Conservation (phyloP, 2,329 filamentous ascomycete species). For the Neopestalotiopsis rosae region DNA sequence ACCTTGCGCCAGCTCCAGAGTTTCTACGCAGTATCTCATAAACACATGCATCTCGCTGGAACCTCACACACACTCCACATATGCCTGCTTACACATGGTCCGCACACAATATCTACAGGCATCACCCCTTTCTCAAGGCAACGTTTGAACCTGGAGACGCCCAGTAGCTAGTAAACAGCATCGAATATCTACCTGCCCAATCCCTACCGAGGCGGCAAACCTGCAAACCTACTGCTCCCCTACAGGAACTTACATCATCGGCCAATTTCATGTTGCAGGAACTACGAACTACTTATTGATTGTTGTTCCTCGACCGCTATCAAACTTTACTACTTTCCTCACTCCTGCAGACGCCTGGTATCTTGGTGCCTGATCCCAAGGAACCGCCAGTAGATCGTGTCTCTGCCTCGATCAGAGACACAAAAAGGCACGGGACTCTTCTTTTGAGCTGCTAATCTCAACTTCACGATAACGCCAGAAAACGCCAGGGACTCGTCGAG, state of each 20-base stretch:
- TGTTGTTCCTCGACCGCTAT: background rate
- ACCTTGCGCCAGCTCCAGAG: too few relatives aligned
- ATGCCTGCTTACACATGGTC: background rate
- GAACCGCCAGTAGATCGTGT: background rate
- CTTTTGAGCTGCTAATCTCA: background rate
- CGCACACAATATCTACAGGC: background rate
- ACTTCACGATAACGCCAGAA: background rate
- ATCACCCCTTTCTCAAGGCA: constrained; percentile 16
- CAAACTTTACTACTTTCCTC: background rate
- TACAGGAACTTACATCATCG: background rate
- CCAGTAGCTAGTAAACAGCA: constrained; percentile 17
- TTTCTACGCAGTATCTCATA: background rate
- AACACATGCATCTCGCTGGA: background rate
- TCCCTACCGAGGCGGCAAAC: background rate
- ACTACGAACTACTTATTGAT: constrained; percentile 4
- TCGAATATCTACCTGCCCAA: background rate
- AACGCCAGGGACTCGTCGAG: constrained; percentile 22
- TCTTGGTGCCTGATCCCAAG: background rate
- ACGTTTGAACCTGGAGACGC: background rate
- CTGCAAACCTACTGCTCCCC: background rate
- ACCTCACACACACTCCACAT: background rate
- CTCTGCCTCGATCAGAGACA: background rate
- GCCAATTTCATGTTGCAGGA: background rate
- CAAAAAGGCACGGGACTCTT: background rate
- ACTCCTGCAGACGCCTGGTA: background rate